These are phyloP conservation scores for Meira nashicola DNA, from an alignment of 1,284 basidiomycete genomes.

Conservation along the genomic window DNA sequence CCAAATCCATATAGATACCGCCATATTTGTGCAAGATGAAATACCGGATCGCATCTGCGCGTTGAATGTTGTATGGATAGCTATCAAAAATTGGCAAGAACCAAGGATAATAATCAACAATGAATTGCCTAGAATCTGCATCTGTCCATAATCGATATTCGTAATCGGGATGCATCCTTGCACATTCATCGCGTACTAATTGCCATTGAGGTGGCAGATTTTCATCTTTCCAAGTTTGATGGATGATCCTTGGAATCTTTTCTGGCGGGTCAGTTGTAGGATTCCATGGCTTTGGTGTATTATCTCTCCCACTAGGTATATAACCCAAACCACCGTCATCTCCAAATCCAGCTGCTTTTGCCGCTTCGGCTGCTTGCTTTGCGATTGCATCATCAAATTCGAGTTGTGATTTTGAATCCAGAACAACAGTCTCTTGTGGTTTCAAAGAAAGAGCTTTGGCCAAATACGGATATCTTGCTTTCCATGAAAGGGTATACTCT, in stretches of 20 bases:
- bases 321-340: conserved; percentile 13
- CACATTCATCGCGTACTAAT: conserved; percentile 54
- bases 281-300: conserved; percentile 60
- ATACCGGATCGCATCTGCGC: conserved; percentile 95
- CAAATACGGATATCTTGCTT: conserved; percentile 30
- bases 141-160: conserved; percentile 98
- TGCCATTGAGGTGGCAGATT: conserved; percentile 79
- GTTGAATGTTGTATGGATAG: conserved; percentile 90
- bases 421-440: conserved; percentile 5
- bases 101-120: conserved; percentile 80
- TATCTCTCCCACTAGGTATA: conserved; percentile 54
- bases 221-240: conserved; percentile 97
- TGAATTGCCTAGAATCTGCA: conserved; percentile 78
- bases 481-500: conserved; percentile 27
- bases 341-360: conserved; percentile 8
- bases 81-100: conserved; percentile 87
- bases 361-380: conserved; percentile 5
- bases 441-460: conserved; percentile 21
- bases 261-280: conserved; percentile 23
- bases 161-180: conserved; percentile 68
- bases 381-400: conserved; percentile 6
- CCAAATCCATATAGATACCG: conserved; percentile 92
- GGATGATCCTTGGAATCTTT: conserved; percentile 80
- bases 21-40: conserved; percentile 90
- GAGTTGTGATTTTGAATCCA: not conserved